Conservation (phyloP, 1,139 yeast species). For the Candida freyschussii region DNA sequence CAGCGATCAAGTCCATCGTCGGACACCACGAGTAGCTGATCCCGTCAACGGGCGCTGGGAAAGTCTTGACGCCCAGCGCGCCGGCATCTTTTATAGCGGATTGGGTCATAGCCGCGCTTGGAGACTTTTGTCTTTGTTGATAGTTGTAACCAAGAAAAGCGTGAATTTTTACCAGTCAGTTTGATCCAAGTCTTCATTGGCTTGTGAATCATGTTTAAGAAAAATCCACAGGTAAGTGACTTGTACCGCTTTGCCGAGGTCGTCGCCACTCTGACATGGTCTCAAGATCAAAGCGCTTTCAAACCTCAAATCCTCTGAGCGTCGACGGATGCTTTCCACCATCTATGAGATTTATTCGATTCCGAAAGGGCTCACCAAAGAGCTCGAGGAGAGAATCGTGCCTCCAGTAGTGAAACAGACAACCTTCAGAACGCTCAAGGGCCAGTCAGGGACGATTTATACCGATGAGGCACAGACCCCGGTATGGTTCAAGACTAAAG, state of each 20-base stretch:
- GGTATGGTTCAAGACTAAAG: slow-evolving; percentile 61
- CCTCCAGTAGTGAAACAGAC: slow-evolving; percentile 67
- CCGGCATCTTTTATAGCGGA: slow-evolving; percentile 2
- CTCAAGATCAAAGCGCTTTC: slow-evolving; percentile 62
- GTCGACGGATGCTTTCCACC: slow-evolving; percentile 52
- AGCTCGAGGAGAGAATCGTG: slow-evolving; percentile 43
- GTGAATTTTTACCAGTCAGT: too few relatives aligned
- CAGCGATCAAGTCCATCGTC: slow-evolving; percentile 46
- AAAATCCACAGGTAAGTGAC: slow-evolving; percentile 42
- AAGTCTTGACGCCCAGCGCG: slow-evolving; percentile 1
- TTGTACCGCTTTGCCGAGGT: background rate
- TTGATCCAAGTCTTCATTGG: too few relatives aligned
- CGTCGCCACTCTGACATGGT: slow-evolving; percentile 1
- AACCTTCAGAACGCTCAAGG: slow-evolving; percentile 51
- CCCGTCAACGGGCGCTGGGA: slow-evolving; percentile 13
- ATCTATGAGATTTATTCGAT: slow-evolving; percentile 44
- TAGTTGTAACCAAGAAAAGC: too few relatives aligned
- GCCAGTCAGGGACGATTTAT: slow-evolving; percentile 57
- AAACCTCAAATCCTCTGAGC: slow-evolving; percentile 76
- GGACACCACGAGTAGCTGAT: slow-evolving; percentile 43
- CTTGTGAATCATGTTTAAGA: slow-evolving; percentile 55
- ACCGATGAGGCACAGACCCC: slow-evolving; percentile 64
- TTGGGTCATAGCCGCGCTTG: too few relatives aligned
- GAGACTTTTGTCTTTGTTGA: too few relatives aligned
- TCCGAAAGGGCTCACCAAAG: slow-evolving; percentile 41